Evolutionary conservation across 768 basidiomycete species (phyloP), one percentile per base, ranked within the genome.

Genomic region (Suillus subaureus): DNA sequence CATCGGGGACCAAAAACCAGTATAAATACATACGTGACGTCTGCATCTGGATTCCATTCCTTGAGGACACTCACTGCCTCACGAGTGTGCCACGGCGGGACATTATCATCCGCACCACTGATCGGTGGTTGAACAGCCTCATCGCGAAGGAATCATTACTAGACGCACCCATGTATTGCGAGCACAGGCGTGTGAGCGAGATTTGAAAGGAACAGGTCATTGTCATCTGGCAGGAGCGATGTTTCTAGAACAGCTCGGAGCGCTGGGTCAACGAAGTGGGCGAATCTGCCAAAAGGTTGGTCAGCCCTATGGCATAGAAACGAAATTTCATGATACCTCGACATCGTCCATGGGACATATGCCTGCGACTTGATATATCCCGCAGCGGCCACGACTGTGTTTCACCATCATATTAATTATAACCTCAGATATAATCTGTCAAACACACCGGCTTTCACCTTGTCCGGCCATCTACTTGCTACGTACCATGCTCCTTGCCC

Each of bases 401-500:
- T 51, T 57, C 4, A 37, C 16, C 1, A 39, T 58, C 26, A 58
- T 12, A 2, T 40, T 40, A 6, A 58, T 40, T 6, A 16, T 18
- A 26, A 11, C 16, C 56, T 40, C 62, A 31, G 45, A 40, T 61
- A 60, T 49, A 51, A 15, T 16, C 26, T 37, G 18, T 13, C 16
- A 26, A 26, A 58, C 57, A 9, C 28, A 58, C 57, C 57, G 9
- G 57, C 57, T 58, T 58, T 58, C 39, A 58, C 85, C 62, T 84
- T 82, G 73, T 96, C 94, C 1, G 96, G 94, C 75, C 85, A 91
- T 67, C 91, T 81, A 33, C 88, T 84, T 16, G 91, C 87, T 21
- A 91, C 72, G 74, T 94, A 89, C 92, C 93, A 95, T 2, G 89
- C 82, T 0, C 95, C 95, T 75, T 96, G 96, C 15, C 94, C 95